Percentiles rank a stretch among this genome's conserved stretches.
Conservation (phyloP, 257 asterid genomes). For the Nicotiana knightiana region DNA sequence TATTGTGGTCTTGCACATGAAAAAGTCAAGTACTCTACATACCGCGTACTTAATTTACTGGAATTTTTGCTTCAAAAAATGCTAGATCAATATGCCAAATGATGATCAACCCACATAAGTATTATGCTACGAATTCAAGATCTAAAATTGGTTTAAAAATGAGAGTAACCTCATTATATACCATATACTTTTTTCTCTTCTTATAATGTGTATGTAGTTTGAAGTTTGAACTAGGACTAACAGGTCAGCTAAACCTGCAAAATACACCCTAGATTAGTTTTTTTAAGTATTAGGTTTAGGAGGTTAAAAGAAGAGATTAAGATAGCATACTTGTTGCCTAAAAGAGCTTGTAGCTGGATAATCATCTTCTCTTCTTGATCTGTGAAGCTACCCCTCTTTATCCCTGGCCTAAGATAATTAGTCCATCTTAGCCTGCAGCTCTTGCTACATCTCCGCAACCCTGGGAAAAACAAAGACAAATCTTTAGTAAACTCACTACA, state of each 20-base stretch:
- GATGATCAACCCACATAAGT: background rate
- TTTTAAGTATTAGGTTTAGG: background rate
- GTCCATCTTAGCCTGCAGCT: slow-evolving; percentile 98
- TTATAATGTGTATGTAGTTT: too few species aligned
- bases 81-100: background rate
- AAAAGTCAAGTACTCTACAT: too few species aligned
- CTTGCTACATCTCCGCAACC: slow-evolving; percentile 84
- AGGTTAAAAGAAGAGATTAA: background rate
- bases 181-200: too few species aligned
- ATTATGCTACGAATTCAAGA: background rate
- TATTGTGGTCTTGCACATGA: too few species aligned
- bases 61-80: too few species aligned
- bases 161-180: background rate
- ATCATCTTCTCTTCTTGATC: slow-evolving; percentile 87
- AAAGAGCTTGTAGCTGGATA: slow-evolving; percentile 88
- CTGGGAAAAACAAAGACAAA: slow-evolving; percentile 24
- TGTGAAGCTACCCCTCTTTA: slow-evolving; percentile 82
- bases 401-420: slow-evolving; percentile 90
- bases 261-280: too few species aligned
- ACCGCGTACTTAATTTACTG: too few species aligned
- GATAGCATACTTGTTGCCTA: slow-evolving; percentile 77
- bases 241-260: too few species aligned
- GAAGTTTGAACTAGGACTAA: too few species aligned
- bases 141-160: background rate
- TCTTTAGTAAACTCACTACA: background rate